phyloP scores from a whole-genome alignment of 345 rosid species.

The Euphorbia peplus region DNA sequence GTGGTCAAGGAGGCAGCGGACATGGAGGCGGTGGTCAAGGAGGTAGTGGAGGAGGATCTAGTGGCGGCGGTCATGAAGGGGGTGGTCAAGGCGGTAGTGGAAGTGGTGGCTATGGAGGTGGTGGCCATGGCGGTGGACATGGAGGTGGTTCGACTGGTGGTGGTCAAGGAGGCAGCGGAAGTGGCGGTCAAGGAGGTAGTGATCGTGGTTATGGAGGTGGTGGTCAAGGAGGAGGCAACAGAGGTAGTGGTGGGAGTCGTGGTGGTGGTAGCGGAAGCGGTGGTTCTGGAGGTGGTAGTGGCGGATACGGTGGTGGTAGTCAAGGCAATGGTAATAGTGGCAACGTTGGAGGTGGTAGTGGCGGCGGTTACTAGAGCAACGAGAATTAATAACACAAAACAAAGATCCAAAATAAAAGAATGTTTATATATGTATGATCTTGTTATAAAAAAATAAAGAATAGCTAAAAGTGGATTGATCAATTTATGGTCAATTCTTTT shows the following conservation, averaged over 20 bases:
- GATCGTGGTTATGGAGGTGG: background rate
- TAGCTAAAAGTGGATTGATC: too few species aligned
- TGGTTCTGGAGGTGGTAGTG: background rate
- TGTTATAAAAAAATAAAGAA: too few species aligned
- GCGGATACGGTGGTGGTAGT: background rate
- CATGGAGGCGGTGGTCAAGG: background rate
- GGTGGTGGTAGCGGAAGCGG: background rate
- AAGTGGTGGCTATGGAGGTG: background rate
- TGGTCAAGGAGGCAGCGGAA: too few species aligned
- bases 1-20: background rate
- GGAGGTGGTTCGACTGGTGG: background rate
- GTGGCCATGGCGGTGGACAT: too few species aligned
- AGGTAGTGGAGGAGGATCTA: background rate
- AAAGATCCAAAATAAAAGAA: too few species aligned
- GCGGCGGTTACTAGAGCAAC: background rate
- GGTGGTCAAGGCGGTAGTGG: background rate
- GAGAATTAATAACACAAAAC: too few species aligned
- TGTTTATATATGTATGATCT: too few species aligned
- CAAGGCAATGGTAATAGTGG: background rate
- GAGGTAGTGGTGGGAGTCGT: background rate
- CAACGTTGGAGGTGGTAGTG: background rate
- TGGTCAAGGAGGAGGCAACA: background rate
- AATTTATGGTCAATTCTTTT: too few species aligned
- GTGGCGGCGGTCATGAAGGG: too few species aligned
- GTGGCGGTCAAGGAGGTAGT: background rate